phyloP scores from a whole-genome alignment of 139 green algal species.

The Chara braunii region DNA sequence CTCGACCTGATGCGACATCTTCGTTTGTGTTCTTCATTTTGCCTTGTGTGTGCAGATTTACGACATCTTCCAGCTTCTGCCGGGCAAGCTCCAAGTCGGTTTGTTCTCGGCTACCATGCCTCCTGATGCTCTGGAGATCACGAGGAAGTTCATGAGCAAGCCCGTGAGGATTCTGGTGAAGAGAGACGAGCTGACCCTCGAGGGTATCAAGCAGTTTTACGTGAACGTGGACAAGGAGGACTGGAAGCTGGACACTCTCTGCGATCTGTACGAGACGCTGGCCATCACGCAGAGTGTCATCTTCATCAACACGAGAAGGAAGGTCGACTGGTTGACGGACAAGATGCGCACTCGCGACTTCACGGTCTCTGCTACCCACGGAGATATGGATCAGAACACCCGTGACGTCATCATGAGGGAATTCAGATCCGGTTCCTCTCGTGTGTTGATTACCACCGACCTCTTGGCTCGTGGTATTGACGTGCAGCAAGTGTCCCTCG shows the following conservation, averaged over 20 bases:
- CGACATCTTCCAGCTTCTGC: slow-evolving; percentile 98
- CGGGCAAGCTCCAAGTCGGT: slow-evolving; percentile 93
- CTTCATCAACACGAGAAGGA: slow-evolving; percentile 98
- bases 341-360: slow-evolving; percentile 98
- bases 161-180: slow-evolving; percentile 97
- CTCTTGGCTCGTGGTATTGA: slow-evolving; percentile 98
- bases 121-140: slow-evolving; percentile 96
- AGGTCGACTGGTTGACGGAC: slow-evolving; percentile 99
- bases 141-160: slow-evolving; percentile 99
- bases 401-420: slow-evolving; percentile 99
- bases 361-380: slow-evolving; percentile 97
- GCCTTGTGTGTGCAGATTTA: slow-evolving; percentile 77
- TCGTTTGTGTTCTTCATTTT: background rate
- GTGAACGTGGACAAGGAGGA: slow-evolving; percentile 86
- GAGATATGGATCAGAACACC: slow-evolving; percentile 99
- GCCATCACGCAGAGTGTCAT: slow-evolving; percentile 99
- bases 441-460: slow-evolving; percentile 99
- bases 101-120: slow-evolving; percentile 97
- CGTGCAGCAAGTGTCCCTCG: slow-evolving; percentile 95
- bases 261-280: slow-evolving; percentile 97
- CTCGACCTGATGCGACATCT: too few species aligned
- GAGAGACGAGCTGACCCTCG: slow-evolving; percentile 96
- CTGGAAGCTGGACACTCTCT: slow-evolving; percentile 98
- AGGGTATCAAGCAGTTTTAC: slow-evolving; percentile 99
- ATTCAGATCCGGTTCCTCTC: slow-evolving; percentile 96